Evolutionary conservation across 2,329 filamentous ascomycete genomes (phyloP).

Genomic region (Neoscytalidium dimidiatum): DNA sequence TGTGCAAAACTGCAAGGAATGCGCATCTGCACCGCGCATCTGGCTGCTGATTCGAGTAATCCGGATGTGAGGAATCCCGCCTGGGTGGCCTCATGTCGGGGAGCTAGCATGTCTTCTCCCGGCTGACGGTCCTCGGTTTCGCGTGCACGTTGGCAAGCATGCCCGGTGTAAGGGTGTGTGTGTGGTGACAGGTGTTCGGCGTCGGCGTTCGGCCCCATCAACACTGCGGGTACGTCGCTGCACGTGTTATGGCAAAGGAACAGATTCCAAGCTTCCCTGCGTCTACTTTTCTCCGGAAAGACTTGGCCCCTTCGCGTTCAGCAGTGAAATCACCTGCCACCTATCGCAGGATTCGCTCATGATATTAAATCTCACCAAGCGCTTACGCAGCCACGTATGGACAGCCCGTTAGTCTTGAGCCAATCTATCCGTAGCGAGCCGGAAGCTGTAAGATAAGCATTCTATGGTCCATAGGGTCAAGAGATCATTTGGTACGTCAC

Average conservation of each 20-base stretch:
- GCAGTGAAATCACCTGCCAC: not conserved
- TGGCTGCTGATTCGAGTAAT: conserved; percentile 2
- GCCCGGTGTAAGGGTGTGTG: not conserved
- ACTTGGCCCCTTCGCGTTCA: not conserved
- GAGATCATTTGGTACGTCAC: no score
- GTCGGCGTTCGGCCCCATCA: conserved; percentile 6
- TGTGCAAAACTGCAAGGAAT: not conserved
- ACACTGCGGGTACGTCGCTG: not conserved
- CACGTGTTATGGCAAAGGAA: not conserved
- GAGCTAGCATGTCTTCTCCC: not conserved
- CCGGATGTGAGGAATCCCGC: not conserved
- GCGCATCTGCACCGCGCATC: not conserved
- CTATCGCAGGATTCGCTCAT: not conserved
- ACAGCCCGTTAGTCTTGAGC: not conserved
- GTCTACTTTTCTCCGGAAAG: no score
- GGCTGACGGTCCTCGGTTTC: conserved; percentile 11
- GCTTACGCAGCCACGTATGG: conserved; percentile 5
- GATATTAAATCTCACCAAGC: not conserved
- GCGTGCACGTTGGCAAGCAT: conserved; percentile 4
- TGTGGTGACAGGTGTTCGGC: conserved; percentile 13
- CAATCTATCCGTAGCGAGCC: not conserved
- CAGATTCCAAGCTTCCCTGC: not conserved
- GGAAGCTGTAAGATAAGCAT: not conserved
- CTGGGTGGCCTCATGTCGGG: conserved; percentile 3
- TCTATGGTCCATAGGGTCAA: no score